Percentiles rank a stretch among this genome's conserved stretches.
phyloP scores from a whole-genome alignment of 2,329 filamentous ascomycete species.

The Aspergillus sp. region DNA sequence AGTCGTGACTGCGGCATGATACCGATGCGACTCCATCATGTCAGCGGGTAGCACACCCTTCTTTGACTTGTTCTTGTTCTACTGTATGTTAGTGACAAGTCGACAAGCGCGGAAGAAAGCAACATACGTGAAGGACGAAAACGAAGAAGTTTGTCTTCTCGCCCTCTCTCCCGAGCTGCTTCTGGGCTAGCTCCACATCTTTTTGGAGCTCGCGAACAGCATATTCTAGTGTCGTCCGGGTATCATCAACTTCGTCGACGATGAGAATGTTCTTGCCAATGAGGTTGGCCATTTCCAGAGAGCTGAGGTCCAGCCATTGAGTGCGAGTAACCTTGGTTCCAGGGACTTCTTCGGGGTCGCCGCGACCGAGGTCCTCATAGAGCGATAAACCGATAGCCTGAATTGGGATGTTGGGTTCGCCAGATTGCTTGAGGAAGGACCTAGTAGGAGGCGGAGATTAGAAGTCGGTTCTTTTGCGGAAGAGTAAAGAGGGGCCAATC shows the following conservation, averaged over 20 bases:
- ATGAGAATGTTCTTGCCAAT: constrained; percentile 90
- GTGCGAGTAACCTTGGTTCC: constrained; percentile 96
- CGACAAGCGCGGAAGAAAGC: not conserved
- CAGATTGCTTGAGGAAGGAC: constrained; percentile 90
- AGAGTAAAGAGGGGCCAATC: not conserved
- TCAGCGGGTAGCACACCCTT: constrained; percentile 80
- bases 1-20: constrained; percentile 83
- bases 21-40: constrained; percentile 71
- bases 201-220: constrained; percentile 91
- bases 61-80: constrained; percentile 98
- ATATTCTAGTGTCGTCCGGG: constrained; percentile 89
- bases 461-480: not conserved
- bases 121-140: constrained; percentile 86
- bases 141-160: constrained; percentile 87
- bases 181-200: constrained; percentile 80
- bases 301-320: constrained; percentile 93
- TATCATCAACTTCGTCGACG: constrained; percentile 95
- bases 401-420: constrained; percentile 92
- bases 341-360: constrained; percentile 67
- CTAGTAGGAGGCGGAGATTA: constrained; percentile 28
- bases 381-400: constrained; percentile 97
- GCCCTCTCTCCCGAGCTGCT: constrained; percentile 65
- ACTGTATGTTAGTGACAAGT: constrained; percentile 14
- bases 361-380: constrained; percentile 77
- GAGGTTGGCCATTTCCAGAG: constrained; percentile 82